A percentile compares a stretch with the other conserved stretches of the same genome.
These are phyloP conservation scores for Rostrohypoxylon terebratum DNA, from an alignment of 495 filamentous ascomycete genomes.

Conservation along the genomic window DNA sequence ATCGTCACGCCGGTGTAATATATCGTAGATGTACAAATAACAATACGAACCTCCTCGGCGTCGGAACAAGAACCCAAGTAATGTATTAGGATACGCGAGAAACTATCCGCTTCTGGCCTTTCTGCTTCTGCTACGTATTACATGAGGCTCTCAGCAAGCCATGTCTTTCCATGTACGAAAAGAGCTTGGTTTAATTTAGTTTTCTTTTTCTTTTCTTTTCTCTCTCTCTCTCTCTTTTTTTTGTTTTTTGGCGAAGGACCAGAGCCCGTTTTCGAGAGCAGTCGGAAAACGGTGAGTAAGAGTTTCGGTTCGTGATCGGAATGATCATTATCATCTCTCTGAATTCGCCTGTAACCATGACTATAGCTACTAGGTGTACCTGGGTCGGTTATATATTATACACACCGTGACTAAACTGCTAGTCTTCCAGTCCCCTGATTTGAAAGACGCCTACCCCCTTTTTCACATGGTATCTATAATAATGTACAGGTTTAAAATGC, in stretches of 20 bases:
- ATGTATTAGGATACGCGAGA: constrained; percentile 2
- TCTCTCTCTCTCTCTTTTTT: too few relatives aligned
- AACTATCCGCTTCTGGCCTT: neutral
- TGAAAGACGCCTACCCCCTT: constrained; percentile 32
- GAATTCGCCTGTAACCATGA: neutral
- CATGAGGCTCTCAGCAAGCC: constrained; percentile 1
- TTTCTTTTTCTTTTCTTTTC: too few relatives aligned
- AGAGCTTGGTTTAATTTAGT: neutral
- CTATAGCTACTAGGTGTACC: constrained; percentile 2
- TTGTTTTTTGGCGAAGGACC: too few relatives aligned
- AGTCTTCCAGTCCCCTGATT: constrained; percentile 28
- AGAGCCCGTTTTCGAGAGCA: neutral
- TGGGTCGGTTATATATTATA: constrained; percentile 10
- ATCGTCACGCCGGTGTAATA: constrained; percentile 23
- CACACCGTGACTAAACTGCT: constrained; percentile 17
- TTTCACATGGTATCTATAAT: constrained; percentile 48
- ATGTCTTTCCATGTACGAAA: constrained; percentile 10
- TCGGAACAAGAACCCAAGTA: constrained; percentile 14
- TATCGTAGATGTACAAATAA: constrained; percentile 20
- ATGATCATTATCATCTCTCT: constrained; percentile 4
- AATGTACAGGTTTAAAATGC: constrained; percentile 46
- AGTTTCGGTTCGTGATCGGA: constrained; percentile 10
- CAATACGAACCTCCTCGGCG: constrained; percentile 31
- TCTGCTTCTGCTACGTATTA: neutral
- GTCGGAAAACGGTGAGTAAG: neutral